Conservation (phyloP, 441 rosid species). For the Corymbia citriodora region DNA sequence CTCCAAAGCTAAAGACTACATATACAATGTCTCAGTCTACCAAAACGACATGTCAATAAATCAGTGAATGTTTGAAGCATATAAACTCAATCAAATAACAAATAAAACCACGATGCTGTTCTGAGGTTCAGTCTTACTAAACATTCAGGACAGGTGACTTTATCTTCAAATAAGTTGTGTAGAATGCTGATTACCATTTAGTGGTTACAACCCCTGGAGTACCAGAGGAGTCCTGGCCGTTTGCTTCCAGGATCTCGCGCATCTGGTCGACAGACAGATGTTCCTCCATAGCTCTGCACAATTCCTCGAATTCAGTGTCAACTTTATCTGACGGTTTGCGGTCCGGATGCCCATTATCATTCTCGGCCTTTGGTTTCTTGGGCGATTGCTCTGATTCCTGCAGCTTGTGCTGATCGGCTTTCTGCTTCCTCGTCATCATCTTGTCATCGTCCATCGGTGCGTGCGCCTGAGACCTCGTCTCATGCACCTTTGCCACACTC, state of each 20-base stretch:
- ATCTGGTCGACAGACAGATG: conserved; percentile 54
- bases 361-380: conserved; percentile 47
- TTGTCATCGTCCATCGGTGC: conserved; percentile 50
- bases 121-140: background rate
- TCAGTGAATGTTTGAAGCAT: background rate
- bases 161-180: background rate
- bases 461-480: conserved; percentile 61
- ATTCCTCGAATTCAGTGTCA: conserved; percentile 40
- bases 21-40: background rate
- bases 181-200: conserved; percentile 33
- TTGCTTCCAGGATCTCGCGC: conserved; percentile 45
- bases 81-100: background rate
- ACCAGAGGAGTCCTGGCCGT: conserved; percentile 57
- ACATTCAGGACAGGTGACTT: background rate
- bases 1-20: background rate
- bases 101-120: background rate
- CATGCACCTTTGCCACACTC: conserved; percentile 47
- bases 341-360: conserved; percentile 11
- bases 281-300: conserved; percentile 39
- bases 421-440: conserved; percentile 70
- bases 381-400: conserved; percentile 55
- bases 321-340: conserved; percentile 23
- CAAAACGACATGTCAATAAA: background rate
- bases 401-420: conserved; percentile 47
- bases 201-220: conserved; percentile 27